Evolutionary conservation across 2,329 filamentous ascomycete genomes (phyloP).

Genomic region (Teratosphaeria nubilosa): DNA sequence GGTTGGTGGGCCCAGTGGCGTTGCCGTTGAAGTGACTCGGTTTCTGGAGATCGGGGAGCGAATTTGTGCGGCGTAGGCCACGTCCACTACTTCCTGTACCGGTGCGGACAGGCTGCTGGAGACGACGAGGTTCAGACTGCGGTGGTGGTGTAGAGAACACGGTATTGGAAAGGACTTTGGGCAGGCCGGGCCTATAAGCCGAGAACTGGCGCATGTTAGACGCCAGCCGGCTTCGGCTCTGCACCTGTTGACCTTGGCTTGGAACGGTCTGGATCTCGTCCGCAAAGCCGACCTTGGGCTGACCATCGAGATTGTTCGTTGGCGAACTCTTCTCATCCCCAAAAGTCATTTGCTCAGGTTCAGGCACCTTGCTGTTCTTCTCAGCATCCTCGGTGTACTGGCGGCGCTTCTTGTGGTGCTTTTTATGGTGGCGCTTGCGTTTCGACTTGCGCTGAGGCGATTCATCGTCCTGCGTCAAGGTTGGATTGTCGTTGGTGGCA

Average conservation of each 20-base stretch:
- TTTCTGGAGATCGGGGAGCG: constrained; percentile 59
- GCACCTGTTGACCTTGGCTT: constrained; percentile 8
- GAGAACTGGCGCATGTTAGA: constrained; percentile 41
- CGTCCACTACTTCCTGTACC: constrained; percentile 2
- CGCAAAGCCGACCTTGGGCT: constrained; percentile 28
- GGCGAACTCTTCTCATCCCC: not conserved
- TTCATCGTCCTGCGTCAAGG: constrained; percentile 15
- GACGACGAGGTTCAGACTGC: constrained; percentile 9
- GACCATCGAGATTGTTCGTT: constrained; percentile 13
- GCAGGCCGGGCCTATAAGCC: constrained; percentile 42
- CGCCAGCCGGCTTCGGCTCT: constrained; percentile 6
- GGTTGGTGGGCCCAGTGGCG: not conserved
- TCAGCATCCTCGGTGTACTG: constrained; percentile 22
- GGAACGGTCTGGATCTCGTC: constrained; percentile 23
- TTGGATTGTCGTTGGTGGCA: constrained; percentile 2
- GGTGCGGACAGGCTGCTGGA: constrained; percentile 7
- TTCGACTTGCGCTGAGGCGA: constrained; percentile 25
- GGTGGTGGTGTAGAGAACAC: constrained; percentile 48
- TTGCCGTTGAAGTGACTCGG: constrained; percentile 13
- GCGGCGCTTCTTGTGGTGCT: constrained; percentile 33
- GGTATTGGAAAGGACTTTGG: constrained; percentile 59
- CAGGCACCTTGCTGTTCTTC: constrained; percentile 26
- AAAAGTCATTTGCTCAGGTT: constrained; percentile 8
- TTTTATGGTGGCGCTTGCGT: constrained; percentile 24
- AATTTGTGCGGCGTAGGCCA: constrained; percentile 59